These are phyloP conservation scores for Termitomyces bulborhizus DNA, from an alignment of 768 basidiomycete genomes.

Conservation along the genomic window DNA sequence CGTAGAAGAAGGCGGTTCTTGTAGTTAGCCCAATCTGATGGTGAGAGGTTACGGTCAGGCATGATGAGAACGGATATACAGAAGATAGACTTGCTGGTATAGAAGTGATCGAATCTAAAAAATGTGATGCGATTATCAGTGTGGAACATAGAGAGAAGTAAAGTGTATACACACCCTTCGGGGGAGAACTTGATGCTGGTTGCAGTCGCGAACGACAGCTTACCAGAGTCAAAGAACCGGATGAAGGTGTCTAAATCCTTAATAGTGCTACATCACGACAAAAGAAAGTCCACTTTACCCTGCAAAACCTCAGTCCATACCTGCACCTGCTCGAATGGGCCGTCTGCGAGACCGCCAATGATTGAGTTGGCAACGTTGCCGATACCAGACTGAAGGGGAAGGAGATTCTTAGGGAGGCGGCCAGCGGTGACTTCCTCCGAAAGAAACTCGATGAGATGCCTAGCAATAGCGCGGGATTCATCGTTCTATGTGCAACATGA, in stretches of 20 bases:
- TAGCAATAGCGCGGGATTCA: conserved; percentile 35
- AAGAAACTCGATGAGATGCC: conserved; percentile 39
- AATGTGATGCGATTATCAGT: neutral
- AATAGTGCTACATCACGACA: neutral
- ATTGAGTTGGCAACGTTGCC: conserved; percentile 46
- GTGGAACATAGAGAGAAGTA: neutral
- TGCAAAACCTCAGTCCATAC: conserved; percentile 47
- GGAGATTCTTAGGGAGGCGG: conserved; percentile 32
- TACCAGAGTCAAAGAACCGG: conserved; percentile 40
- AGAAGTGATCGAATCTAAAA: conserved; percentile 40
- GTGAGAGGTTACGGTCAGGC: neutral
- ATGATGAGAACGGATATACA: neutral
- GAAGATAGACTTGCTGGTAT: conserved; percentile 24
- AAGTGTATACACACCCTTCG: conserved; percentile 25
- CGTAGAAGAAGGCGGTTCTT: conserved; percentile 41
- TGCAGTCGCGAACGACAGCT: conserved; percentile 40
- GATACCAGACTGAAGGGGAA: conserved; percentile 42
- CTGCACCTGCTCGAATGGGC: conserved; percentile 42
- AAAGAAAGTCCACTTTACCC: conserved; percentile 14
- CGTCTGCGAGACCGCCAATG: conserved; percentile 41
- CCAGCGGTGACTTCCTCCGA: conserved; percentile 33
- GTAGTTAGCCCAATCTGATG: conserved; percentile 38
- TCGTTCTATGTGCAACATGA: conserved; percentile 21
- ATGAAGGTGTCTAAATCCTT: conserved; percentile 33
- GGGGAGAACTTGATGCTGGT: conserved; percentile 42